A percentile compares a stretch with the other conserved stretches of the same genome.
Conservation (phyloP, 2,329 filamentous ascomycete genomes). For the Canariomyces notabilis region DNA sequence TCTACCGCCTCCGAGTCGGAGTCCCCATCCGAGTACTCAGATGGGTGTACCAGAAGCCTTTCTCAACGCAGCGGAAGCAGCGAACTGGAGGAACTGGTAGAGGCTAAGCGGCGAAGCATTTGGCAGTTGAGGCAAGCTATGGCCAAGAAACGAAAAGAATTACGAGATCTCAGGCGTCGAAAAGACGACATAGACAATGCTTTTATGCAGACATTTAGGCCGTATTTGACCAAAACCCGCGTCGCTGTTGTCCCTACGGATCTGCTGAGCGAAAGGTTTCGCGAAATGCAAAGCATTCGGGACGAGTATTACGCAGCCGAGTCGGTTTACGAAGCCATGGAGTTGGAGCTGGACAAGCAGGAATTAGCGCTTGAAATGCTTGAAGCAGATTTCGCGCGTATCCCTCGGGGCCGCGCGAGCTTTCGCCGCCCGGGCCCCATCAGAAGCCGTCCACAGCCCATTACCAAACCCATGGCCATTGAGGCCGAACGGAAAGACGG, state of each 20-base stretch:
- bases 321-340: conserved; percentile 32
- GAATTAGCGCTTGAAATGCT: conserved; percentile 22
- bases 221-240: conserved; percentile 29
- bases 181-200: conserved; percentile 37
- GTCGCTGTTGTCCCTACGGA: conserved; percentile 20
- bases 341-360: conserved; percentile 16
- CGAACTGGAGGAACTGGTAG: conserved; percentile 11
- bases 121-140: conserved; percentile 25
- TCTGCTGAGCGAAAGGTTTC: conserved; percentile 29
- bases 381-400: conserved; percentile 36
- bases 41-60: conserved; percentile 7
- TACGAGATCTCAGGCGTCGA: conserved; percentile 30
- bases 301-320: conserved; percentile 35
- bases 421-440: not conserved
- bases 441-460: not conserved
- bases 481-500: not conserved
- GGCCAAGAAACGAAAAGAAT: conserved; percentile 29
- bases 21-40: conserved; percentile 10
- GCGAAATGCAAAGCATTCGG: conserved; percentile 35
- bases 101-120: conserved; percentile 9
- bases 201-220: conserved; percentile 37
- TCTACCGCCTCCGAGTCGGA: conserved; percentile 3
- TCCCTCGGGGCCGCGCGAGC: not conserved
- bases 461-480: not conserved
- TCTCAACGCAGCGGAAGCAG: not conserved